phyloP scores from a whole-genome alignment of 164 flowering plant species.

The Taxillus chinensis region DNA sequence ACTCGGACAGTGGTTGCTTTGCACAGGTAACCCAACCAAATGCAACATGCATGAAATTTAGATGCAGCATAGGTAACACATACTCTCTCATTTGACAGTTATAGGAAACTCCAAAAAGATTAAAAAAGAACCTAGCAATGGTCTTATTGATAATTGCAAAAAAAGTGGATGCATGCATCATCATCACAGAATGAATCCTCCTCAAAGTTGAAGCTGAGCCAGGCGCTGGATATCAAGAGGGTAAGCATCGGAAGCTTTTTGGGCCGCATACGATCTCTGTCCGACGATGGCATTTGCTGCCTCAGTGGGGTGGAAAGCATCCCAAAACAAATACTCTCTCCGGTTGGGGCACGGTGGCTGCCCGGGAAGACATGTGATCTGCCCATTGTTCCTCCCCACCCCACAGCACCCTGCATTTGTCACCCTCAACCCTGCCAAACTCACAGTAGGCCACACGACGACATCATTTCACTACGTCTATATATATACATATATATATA shows the following conservation, averaged over 20 bases:
- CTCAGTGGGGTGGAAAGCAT: constrained; percentile 78
- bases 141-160: not conserved
- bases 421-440: constrained; percentile 49
- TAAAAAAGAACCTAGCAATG: not conserved
- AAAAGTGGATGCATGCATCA: not conserved
- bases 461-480: no score
- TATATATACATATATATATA: no score
- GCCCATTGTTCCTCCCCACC: constrained; percentile 83
- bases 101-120: no score
- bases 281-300: constrained; percentile 54
- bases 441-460: no score
- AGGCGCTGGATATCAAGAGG: constrained; percentile 56
- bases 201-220: constrained; percentile 39
- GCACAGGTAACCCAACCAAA: no score
- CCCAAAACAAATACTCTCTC: constrained; percentile 65
- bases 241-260: constrained; percentile 45
- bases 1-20: no score
- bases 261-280: constrained; percentile 50
- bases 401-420: constrained; percentile 82
- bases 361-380: constrained; percentile 71
- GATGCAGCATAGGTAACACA: no score
- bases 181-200: constrained; percentile 2
- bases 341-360: constrained; percentile 69
- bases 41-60: no score
- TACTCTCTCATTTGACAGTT: no score